These are phyloP conservation scores for Terana coerulea DNA, from an alignment of 768 basidiomycete genomes.

Conservation along the genomic window DNA sequence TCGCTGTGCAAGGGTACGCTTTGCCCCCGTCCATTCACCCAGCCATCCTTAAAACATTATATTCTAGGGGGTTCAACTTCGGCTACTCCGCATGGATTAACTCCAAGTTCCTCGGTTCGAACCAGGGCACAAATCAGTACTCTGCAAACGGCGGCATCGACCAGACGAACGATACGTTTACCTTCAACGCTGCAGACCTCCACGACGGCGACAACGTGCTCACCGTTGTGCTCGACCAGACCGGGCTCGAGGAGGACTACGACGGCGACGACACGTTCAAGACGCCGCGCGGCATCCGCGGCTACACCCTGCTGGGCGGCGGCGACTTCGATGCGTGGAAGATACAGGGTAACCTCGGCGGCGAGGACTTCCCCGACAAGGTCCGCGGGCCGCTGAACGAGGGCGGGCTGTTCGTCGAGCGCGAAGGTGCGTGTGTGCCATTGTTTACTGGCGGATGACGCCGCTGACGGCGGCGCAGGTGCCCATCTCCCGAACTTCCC, in stretches of 20 bases:
- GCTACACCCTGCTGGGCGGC: constrained; percentile 24
- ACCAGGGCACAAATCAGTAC: constrained; percentile 21
- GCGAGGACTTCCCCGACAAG: constrained; percentile 27
- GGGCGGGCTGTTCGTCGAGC: constrained; percentile 28
- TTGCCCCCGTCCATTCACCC: too few species aligned
- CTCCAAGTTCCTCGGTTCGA: constrained; percentile 20
- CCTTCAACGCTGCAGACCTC: constrained; percentile 13
- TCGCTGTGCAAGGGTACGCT: constrained; percentile 24
- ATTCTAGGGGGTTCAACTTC: constrained; percentile 18
- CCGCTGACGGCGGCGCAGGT: constrained; percentile 6
- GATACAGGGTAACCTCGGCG: constrained; percentile 24
- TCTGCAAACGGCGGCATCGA: constrained; percentile 14
- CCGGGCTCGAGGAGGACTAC: constrained; percentile 25
- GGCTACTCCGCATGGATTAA: constrained; percentile 24
- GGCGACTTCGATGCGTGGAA: constrained; percentile 25
- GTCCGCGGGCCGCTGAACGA: constrained; percentile 28
- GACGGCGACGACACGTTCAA: constrained; percentile 21
- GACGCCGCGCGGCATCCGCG: constrained; percentile 27
- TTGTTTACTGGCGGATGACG: not conserved
- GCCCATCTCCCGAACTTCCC: constrained; percentile 27
- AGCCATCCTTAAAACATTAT: too few species aligned
- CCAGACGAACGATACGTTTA: constrained; percentile 17
- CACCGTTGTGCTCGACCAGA: constrained; percentile 20
- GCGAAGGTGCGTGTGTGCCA: constrained; percentile 18
- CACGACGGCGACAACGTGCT: constrained; percentile 20